Evolutionary conservation across 306 rosid species (phyloP).

Genomic region (Medicago arabica): DNA sequence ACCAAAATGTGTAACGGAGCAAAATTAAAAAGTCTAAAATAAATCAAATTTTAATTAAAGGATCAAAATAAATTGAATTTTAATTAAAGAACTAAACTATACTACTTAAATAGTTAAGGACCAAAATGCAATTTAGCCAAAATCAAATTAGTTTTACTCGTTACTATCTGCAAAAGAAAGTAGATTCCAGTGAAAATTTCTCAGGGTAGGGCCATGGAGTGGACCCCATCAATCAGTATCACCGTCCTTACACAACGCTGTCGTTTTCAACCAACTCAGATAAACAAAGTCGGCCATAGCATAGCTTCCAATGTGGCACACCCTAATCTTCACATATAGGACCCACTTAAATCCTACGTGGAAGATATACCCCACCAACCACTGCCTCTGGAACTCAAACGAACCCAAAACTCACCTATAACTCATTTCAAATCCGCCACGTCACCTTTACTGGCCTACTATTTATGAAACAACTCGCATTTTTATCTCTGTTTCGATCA

Average conservation of each 20-base stretch:
- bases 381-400: slow-evolving; percentile 55
- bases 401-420: slow-evolving; percentile 31
- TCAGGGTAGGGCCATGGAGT: not conserved
- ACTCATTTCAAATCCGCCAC: slow-evolving; percentile 66
- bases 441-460: slow-evolving; percentile 36
- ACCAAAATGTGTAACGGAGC: too few species aligned
- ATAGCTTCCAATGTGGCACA: slow-evolving; percentile 31
- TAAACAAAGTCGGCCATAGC: slow-evolving; percentile 22
- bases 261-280: slow-evolving; percentile 44
- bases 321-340: not conserved
- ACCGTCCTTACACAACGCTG: slow-evolving; percentile 32
- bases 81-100: too few species aligned
- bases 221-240: not conserved
- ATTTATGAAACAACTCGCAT: slow-evolving; percentile 12
- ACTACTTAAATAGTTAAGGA: too few species aligned
- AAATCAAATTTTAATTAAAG: too few species aligned
- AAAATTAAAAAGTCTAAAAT: too few species aligned
- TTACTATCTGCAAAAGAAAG: too few species aligned
- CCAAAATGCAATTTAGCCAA: too few species aligned
- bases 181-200: not conserved
- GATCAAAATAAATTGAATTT: too few species aligned
- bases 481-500: not conserved
- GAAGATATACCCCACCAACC: slow-evolving; percentile 31
- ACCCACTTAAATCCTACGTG: slow-evolving; percentile 50
- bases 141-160: too few species aligned